phyloP scores from a whole-genome alignment of 441 rosid species.

The Capsella rubella region DNA sequence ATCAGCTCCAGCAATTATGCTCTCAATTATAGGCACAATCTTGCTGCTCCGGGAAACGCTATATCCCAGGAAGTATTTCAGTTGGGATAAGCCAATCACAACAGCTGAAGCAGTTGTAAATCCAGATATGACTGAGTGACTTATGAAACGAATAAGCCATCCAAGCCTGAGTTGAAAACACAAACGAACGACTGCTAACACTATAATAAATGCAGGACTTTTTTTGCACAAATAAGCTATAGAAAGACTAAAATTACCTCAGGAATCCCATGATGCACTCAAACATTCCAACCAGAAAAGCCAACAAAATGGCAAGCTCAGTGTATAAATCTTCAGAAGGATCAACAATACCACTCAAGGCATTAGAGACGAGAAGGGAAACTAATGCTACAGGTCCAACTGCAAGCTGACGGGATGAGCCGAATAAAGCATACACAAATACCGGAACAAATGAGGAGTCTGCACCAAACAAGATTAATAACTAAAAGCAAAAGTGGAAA shows the following conservation, averaged over 20 bases:
- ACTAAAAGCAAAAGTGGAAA: neutral
- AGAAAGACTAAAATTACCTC: constrained; percentile 54
- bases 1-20: constrained; percentile 88
- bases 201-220: constrained; percentile 1
- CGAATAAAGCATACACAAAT: constrained; percentile 23
- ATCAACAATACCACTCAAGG: constrained; percentile 66
- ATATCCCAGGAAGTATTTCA: constrained; percentile 91
- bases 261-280: constrained; percentile 87
- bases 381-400: constrained; percentile 29
- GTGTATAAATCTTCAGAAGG: constrained; percentile 80
- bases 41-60: constrained; percentile 75
- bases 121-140: constrained; percentile 98
- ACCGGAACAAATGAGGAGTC: constrained; percentile 33
- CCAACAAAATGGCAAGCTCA: constrained; percentile 86
- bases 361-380: constrained; percentile 67
- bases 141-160: constrained; percentile 96
- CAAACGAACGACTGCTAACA: constrained; percentile 24
- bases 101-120: constrained; percentile 94
- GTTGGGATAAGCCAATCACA: constrained; percentile 91
- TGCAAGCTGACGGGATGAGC: constrained; percentile 29
- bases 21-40: constrained; percentile 83
- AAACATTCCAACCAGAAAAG: constrained; percentile 83
- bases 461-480: neutral
- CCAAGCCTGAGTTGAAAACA: constrained; percentile 74
- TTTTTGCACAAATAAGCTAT: constrained; percentile 1